Evolutionary conservation across 2,329 filamentous ascomycete genomes (phyloP), one percentile per base, ranked within the genome.

Genomic region (Phialocephala sp.): DNA sequence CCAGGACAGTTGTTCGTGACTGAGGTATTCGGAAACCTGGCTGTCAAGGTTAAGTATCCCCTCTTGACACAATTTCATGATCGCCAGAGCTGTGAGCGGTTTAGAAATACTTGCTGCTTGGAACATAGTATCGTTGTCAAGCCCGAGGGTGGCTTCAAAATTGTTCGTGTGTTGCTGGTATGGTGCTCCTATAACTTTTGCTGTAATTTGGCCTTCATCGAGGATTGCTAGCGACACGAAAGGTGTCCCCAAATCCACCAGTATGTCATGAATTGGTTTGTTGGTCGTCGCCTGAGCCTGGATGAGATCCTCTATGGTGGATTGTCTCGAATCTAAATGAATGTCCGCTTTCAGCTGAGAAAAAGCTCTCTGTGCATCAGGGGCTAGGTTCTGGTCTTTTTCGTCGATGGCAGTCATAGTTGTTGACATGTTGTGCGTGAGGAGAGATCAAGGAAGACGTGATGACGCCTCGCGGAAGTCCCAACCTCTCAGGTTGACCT

Each of bases 71-170:
- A 68, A 36, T 15, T 60, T 65, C 14, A 60, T 24, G 6, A 58
- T 60, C 0, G 63, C 59, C 8, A 68, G 2, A 18, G 55, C 55
- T 11, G 66, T 65, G n/a, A 65, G 58, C 1, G 66, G 56, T 47
- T 68, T 68, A 12, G 66, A 68, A 9, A 68, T 68, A 20, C 63
- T 65, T 32, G 47, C 56, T 36, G 66, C 63, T 43, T 68, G 66
- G 52, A 68, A 68, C 2, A 65, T 39, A 11, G 63, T 65, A 41
- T 69, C 60, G 37, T 58, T 58, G 41, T 58, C 15, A 11, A 56
- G 14, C 14, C 22, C 4, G 36, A 11, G 3, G 54, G n/a, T n/a
- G n/a, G n/a, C n/a, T n/a, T n/a, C n/a, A n/a, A n/a, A n/a, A n/a
- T n/a, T n/a, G n/a, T n/a, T n/a, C n/a, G n/a, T n/a, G n/a, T n/a